phyloP scores from a whole-genome alignment of 2,329 filamentous ascomycete genomes.

The Neofusicoccum sp. region DNA sequence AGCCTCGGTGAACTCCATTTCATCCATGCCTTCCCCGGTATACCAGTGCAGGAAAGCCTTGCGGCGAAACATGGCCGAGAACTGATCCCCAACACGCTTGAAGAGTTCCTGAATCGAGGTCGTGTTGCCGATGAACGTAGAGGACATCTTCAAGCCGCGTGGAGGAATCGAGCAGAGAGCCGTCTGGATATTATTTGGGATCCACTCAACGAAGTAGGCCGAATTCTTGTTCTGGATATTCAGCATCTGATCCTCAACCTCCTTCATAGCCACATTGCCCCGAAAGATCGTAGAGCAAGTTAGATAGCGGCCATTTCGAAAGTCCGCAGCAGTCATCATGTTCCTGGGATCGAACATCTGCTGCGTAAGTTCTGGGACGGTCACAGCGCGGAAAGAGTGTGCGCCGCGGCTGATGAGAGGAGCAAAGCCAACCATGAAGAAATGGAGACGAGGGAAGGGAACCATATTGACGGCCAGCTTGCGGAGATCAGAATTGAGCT shows the following conservation, averaged over 20 bases:
- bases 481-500: slow-evolving; percentile 99
- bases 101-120: slow-evolving; percentile 99
- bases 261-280: slow-evolving; percentile 99
- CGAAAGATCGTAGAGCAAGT: slow-evolving; percentile 99
- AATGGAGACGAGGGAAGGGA: slow-evolving; percentile 93
- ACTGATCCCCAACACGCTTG: slow-evolving; percentile 99
- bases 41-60: slow-evolving; percentile 99
- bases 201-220: slow-evolving; percentile 99
- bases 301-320: slow-evolving; percentile 99
- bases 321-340: slow-evolving; percentile 99
- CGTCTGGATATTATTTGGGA: slow-evolving; percentile 99
- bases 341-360: slow-evolving; percentile 99
- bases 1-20: slow-evolving; percentile 99
- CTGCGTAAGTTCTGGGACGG: slow-evolving; percentile 96
- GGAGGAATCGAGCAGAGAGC: slow-evolving; percentile 98
- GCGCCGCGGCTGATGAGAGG: slow-evolving; percentile 91
- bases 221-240: slow-evolving; percentile 99
- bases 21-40: slow-evolving; percentile 99
- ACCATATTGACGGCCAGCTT: slow-evolving; percentile 95
- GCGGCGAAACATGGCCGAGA: slow-evolving; percentile 99
- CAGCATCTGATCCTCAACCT: slow-evolving; percentile 99
- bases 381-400: slow-evolving; percentile 95
- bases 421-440: slow-evolving; percentile 98
- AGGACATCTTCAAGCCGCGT: slow-evolving; percentile 97
- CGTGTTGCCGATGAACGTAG: slow-evolving; percentile 98